A percentile compares a stretch with the other conserved stretches of the same genome.
Conservation (phyloP, 2,329 filamentous ascomycete genomes). For the Nemania diffusa region DNA sequence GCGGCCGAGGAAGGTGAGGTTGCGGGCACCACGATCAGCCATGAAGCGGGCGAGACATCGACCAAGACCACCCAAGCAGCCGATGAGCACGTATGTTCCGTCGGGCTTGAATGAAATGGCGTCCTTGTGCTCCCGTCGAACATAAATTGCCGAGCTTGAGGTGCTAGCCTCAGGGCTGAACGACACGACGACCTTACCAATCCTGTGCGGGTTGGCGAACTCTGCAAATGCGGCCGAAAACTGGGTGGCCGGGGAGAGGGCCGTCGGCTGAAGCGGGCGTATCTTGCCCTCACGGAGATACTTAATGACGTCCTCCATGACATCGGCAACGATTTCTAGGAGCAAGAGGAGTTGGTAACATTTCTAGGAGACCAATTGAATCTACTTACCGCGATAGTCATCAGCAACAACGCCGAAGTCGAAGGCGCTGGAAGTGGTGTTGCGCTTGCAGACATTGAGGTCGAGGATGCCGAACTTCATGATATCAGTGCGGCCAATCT, state of each 20-base stretch:
- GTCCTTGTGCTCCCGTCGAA: slow-evolving; percentile 26
- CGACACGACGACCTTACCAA: slow-evolving; percentile 35
- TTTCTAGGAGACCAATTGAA: not conserved
- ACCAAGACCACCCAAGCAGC: slow-evolving; percentile 48
- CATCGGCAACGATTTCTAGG: slow-evolving; percentile 32
- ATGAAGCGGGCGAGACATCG: slow-evolving; percentile 50
- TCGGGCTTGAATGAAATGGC: slow-evolving; percentile 34
- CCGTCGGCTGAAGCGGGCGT: slow-evolving; percentile 30
- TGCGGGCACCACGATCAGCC: slow-evolving; percentile 46
- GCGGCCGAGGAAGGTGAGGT: slow-evolving; percentile 49
- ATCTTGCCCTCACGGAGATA: slow-evolving; percentile 32
- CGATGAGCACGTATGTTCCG: slow-evolving; percentile 39
- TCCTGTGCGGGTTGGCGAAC: slow-evolving; percentile 35
- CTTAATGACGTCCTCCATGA: slow-evolving; percentile 34
- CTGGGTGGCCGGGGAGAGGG: slow-evolving; percentile 25
- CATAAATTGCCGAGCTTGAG: slow-evolving; percentile 2
- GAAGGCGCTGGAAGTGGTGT: slow-evolving; percentile 33
- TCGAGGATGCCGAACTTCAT: slow-evolving; percentile 28
- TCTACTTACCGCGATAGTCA: slow-evolving; percentile 24
- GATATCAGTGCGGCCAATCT: slow-evolving; percentile 33
- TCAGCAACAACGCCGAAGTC: slow-evolving; percentile 33
- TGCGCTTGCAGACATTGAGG: slow-evolving; percentile 33
- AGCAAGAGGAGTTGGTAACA: slow-evolving; percentile 1
- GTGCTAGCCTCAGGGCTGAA: slow-evolving; percentile 6
- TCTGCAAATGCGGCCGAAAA: slow-evolving; percentile 30